A percentile compares a stretch with the other conserved stretches of the same genome.
Evolutionary conservation across 768 basidiomycete species (phyloP).

Genomic region (Mycena pura): DNA sequence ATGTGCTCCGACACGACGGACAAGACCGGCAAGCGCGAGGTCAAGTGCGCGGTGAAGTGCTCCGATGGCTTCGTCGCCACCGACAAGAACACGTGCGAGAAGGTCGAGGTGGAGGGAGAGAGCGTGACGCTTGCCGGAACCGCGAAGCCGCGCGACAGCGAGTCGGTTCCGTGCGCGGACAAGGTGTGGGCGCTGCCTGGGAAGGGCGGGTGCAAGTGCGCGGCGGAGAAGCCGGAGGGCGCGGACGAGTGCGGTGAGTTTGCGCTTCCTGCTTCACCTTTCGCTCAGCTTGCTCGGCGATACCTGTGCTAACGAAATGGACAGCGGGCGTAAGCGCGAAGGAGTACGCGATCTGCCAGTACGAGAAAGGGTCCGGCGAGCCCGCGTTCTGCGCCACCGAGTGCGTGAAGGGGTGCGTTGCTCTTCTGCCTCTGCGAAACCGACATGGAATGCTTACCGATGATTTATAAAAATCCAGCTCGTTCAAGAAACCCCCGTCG

Average conservation of each 20-base stretch:
- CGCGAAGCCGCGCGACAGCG: neutral
- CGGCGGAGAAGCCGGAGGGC: neutral
- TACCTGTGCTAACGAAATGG: too few species aligned
- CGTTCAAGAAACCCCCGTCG: too few species aligned
- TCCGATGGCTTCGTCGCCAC: neutral
- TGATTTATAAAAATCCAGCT: too few species aligned
- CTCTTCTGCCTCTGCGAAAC: too few species aligned
- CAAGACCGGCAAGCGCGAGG: neutral
- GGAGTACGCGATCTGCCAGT: neutral
- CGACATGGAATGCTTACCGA: too few species aligned
- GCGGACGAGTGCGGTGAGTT: neutral
- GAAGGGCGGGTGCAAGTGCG: neutral
- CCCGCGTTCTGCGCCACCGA: neutral
- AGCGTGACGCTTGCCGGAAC: neutral
- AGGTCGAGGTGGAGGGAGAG: neutral
- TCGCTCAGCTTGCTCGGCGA: neutral
- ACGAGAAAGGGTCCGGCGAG: neutral
- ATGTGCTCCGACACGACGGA: constrained; percentile 6
- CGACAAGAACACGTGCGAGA: neutral
- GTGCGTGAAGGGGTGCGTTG: neutral
- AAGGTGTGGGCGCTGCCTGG: neutral
- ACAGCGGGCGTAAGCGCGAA: neutral
- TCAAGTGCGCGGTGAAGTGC: neutral
- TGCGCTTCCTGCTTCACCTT: neutral
- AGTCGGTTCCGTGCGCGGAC: neutral